phyloP scores from a whole-genome alignment of 2,329 filamentous ascomycete genomes.

The Colletotrichum musicola region DNA sequence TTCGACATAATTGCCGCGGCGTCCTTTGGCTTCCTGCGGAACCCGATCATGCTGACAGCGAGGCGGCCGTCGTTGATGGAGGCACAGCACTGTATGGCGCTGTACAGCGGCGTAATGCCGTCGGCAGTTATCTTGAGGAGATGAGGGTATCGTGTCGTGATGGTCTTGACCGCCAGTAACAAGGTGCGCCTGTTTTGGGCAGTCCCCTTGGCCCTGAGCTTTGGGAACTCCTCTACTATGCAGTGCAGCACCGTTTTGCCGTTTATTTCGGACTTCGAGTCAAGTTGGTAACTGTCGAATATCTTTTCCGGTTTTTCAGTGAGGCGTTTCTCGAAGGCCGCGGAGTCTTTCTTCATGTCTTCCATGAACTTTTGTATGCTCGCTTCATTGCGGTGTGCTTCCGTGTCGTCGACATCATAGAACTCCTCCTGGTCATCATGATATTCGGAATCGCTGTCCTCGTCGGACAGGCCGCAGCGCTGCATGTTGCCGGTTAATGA shows the following conservation, averaged over 20 bases:
- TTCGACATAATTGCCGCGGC: neutral
- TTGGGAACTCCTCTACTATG: constrained; percentile 3
- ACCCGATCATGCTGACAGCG: constrained; percentile 8
- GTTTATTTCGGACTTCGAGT: neutral
- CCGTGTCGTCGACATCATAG: neutral
- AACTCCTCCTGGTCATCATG: constrained; percentile 5
- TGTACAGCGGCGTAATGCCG: constrained; percentile 23
- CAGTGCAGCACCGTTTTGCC: constrained; percentile 6
- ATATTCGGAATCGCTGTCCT: neutral
- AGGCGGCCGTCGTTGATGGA: neutral
- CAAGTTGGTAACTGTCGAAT: neutral
- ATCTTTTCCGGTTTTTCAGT: neutral
- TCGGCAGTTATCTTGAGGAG: constrained; percentile 9
- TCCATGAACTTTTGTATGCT: constrained; percentile 10
- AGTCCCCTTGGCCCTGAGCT: neutral
- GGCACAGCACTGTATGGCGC: neutral
- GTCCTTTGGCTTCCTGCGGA: constrained; percentile 1
- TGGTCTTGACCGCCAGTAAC: neutral
- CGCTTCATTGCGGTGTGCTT: constrained; percentile 1
- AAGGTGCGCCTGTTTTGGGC: neutral
- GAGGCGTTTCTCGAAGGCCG: neutral
- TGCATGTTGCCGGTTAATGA: too few species aligned
- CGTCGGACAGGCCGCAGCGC: neutral
- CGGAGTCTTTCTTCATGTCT: constrained; percentile 1
- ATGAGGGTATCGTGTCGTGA: constrained; percentile 9